These are phyloP conservation scores for Cladosporium sp. DNA, from an alignment of 2,329 filamentous ascomycete genomes.

Conservation along the genomic window DNA sequence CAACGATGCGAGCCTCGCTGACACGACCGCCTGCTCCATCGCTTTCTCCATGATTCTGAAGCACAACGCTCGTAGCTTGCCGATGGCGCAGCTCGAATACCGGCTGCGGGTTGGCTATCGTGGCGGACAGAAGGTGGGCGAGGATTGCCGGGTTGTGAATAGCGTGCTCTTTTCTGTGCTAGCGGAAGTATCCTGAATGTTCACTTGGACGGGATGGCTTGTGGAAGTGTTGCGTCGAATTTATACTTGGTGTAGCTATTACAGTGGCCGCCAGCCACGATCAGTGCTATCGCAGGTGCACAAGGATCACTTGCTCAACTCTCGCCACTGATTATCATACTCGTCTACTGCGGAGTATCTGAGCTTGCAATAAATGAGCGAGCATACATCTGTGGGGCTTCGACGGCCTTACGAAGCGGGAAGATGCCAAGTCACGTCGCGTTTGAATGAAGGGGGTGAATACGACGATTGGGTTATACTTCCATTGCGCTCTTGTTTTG, in stretches of 20 bases:
- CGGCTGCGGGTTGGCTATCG: background rate
- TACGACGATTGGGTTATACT: background rate
- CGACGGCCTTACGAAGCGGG: background rate
- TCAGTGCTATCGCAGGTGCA: background rate
- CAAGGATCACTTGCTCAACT: background rate
- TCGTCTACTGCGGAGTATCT: background rate
- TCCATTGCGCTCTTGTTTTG: background rate
- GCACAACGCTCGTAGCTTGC: background rate
- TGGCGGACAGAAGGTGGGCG: background rate
- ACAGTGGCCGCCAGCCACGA: background rate
- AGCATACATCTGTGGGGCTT: background rate
- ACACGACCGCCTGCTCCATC: conserved; percentile 2
- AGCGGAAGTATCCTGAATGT: conserved; percentile 1
- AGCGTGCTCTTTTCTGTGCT: background rate
- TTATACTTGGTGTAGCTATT: background rate
- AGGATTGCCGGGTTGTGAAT: background rate
- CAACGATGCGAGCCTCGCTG: background rate
- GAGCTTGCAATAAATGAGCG: background rate
- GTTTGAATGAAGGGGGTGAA: background rate
- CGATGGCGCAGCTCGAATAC: background rate
- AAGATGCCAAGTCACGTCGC: background rate
- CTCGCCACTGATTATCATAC: background rate
- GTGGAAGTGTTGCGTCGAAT: background rate
- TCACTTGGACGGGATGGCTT: background rate
- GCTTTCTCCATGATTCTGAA: background rate